Conservation (phyloP, 768 basidiomycete species). For the Paxillus involutus region DNA sequence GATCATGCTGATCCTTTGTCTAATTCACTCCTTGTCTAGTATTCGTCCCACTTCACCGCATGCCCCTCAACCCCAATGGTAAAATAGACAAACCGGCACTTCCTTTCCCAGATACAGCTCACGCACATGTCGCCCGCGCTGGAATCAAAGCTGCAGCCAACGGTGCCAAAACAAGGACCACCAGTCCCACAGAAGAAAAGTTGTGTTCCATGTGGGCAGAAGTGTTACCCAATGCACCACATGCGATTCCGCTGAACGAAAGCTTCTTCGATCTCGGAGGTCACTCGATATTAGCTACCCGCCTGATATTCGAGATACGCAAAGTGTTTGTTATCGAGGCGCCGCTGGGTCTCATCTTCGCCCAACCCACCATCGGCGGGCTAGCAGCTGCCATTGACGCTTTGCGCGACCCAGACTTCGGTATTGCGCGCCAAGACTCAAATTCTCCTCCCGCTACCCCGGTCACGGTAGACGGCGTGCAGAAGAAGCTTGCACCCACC, state of each 20-base stretch:
- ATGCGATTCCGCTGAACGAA: conserved; percentile 82
- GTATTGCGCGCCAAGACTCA: conserved; percentile 47
- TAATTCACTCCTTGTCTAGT: conserved; percentile 45
- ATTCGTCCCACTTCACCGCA: conserved; percentile 89
- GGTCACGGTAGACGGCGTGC: conserved; percentile 8
- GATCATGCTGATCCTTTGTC: neutral
- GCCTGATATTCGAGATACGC: conserved; percentile 95
- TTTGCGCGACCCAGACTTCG: conserved; percentile 78
- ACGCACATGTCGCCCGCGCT: conserved; percentile 42
- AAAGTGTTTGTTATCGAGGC: conserved; percentile 89
- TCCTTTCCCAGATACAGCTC: conserved; percentile 96
- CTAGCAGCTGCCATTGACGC: conserved; percentile 76
- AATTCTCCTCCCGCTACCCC: conserved; percentile 17
- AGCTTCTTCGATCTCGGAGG: conserved; percentile 98
- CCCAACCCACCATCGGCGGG: conserved; percentile 79
- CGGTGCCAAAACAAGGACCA: conserved; percentile 34
- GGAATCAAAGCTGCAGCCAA: conserved; percentile 36
- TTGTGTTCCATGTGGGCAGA: conserved; percentile 84
- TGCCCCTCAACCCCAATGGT: conserved; percentile 98
- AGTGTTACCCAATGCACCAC: conserved; percentile 77
- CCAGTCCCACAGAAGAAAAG: conserved; percentile 72
- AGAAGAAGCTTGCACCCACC: conserved; percentile 21
- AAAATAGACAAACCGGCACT: conserved; percentile 98
- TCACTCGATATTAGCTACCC: conserved; percentile 96
- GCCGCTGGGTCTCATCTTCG: conserved; percentile 89